phyloP scores from a whole-genome alignment of 768 basidiomycete genomes.

The Tricholoma furcatifolium region DNA sequence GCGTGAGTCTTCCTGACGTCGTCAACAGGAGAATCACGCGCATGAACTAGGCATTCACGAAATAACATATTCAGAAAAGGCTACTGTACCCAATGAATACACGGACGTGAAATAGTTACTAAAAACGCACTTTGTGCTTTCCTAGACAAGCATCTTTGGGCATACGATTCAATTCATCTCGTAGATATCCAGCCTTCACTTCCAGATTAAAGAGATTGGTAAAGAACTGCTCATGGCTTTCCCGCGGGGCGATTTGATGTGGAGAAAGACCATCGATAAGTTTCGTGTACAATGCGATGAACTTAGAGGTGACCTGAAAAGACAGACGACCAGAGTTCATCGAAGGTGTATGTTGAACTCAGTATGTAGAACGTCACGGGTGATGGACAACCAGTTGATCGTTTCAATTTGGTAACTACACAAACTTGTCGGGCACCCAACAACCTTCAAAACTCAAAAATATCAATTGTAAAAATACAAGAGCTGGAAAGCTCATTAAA shows the following conservation, averaged over 20 bases:
- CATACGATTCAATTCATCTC: constrained; percentile 35
- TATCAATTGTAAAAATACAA: too few species aligned
- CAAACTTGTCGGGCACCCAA: too few species aligned
- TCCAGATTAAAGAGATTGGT: constrained; percentile 50
- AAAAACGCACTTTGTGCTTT: constrained; percentile 47
- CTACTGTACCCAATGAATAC: constrained; percentile 38
- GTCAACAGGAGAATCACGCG: constrained; percentile 31
- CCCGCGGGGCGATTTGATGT: constrained; percentile 41
- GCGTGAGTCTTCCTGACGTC: constrained; percentile 43
- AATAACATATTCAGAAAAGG: constrained; percentile 49
- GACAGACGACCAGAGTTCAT: constrained; percentile 18
- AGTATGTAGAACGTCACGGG: too few species aligned
- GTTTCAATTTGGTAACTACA: too few species aligned
- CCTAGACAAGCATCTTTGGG: constrained; percentile 51
- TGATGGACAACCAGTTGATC: too few species aligned
- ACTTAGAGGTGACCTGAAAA: constrained; percentile 40
- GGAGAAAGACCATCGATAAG: constrained; percentile 51
- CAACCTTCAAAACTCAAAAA: too few species aligned
- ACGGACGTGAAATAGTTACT: neutral
- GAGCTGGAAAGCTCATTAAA: too few species aligned
- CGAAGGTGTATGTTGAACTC: too few species aligned
- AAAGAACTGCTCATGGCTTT: constrained; percentile 49
- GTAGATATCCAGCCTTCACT: constrained; percentile 47
- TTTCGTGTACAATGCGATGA: constrained; percentile 44
- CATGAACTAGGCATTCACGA: constrained; percentile 40